Percentiles rank a stretch among this genome's conserved stretches.
Evolutionary conservation across 2,329 filamentous ascomycete species (phyloP).

Genomic region (Remersonia thermophila): DNA sequence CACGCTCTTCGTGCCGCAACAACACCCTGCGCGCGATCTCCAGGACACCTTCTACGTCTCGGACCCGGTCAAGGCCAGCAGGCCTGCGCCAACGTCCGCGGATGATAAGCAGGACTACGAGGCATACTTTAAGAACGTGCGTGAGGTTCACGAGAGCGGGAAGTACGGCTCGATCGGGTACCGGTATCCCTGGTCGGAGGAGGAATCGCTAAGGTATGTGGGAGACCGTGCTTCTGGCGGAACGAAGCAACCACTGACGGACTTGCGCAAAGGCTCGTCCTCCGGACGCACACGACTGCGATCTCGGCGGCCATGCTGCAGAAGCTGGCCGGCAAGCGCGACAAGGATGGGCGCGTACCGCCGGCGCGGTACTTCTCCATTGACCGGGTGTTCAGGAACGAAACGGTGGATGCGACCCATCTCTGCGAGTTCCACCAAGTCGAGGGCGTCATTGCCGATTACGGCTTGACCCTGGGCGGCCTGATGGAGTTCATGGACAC

Average conservation of each 20-base stretch:
- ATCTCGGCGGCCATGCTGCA: slow-evolving; percentile 85
- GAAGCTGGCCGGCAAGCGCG: slow-evolving; percentile 66
- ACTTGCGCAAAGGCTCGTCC: slow-evolving; percentile 46
- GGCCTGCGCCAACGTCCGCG: slow-evolving; percentile 43
- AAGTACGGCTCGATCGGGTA: slow-evolving; percentile 95
- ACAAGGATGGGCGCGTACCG: slow-evolving; percentile 50
- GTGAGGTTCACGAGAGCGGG: slow-evolving; percentile 76
- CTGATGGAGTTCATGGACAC: slow-evolving; percentile 71
- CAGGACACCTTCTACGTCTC: slow-evolving; percentile 97
- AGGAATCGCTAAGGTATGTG: slow-evolving; percentile 58
- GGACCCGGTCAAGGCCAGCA: slow-evolving; percentile 67
- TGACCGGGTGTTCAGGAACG: slow-evolving; percentile 89
- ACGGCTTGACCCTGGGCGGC: slow-evolving; percentile 80
- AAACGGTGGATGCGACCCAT: slow-evolving; percentile 93
- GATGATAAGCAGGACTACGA: slow-evolving; percentile 58
- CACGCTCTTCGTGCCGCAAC: slow-evolving; percentile 82
- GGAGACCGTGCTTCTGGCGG: neutral
- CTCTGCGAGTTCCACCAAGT: slow-evolving; percentile 97
- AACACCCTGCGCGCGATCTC: slow-evolving; percentile 91
- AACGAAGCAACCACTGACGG: slow-evolving; percentile 1
- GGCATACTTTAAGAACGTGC: slow-evolving; percentile 78
- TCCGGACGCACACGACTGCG: slow-evolving; percentile 92
- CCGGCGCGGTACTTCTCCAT: slow-evolving; percentile 95
- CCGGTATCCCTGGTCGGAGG: slow-evolving; percentile 82
- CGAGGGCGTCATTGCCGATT: slow-evolving; percentile 96